Evolutionary conservation across 2,329 filamentous ascomycete genomes (phyloP), one percentile per base, ranked within the genome.

Genomic region (Phaeosphaeria sp.): DNA sequence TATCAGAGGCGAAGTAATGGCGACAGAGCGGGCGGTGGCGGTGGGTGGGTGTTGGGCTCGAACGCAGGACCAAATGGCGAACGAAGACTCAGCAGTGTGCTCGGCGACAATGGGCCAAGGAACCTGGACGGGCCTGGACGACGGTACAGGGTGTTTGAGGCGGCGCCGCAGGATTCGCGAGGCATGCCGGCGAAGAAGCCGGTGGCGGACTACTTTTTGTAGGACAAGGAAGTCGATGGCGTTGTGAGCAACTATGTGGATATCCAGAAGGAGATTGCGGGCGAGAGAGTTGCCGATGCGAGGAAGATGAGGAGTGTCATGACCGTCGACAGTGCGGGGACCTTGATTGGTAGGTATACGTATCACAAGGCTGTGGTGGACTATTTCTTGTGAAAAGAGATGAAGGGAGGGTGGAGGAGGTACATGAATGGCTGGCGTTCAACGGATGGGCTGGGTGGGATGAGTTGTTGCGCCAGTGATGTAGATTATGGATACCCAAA

Each of bases 161-260:
- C 95, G 0, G 95, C 95, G 53, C 93, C 95, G 51, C 95, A 99
- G 80, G 95, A 98, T 77, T 93, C 91, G 1, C 86, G 95, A 69
- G 95, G 95, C 4, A 99, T 99, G 95, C 95, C 95, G 57, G 95
- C 95, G 2, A 99, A 99, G 86, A 98, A 98, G 79, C 95, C 95
- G 2, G 92, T 97, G 52, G 93, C 93, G 15, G 94, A 98, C 80
- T 99, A 98, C 82, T 99, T 99, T 78, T 82, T 99, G 79, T 83
- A 71, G 71, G 43, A 57, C 22, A 25, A 18, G 43, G 27, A 47
- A 15, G 33, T 47, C 1, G 30, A 42, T 17, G 17, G 7, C 2
- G 21, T 6, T 46, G 44, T 25, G 22, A 25, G 22, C 8, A 6
- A 22, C 6, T 46, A n/a, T 8, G 22, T 46, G 6, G 44, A 11